Evolutionary conservation across 1,284 basidiomycete genomes (phyloP).

Genomic region (Papiliotrema nemorosa): DNA sequence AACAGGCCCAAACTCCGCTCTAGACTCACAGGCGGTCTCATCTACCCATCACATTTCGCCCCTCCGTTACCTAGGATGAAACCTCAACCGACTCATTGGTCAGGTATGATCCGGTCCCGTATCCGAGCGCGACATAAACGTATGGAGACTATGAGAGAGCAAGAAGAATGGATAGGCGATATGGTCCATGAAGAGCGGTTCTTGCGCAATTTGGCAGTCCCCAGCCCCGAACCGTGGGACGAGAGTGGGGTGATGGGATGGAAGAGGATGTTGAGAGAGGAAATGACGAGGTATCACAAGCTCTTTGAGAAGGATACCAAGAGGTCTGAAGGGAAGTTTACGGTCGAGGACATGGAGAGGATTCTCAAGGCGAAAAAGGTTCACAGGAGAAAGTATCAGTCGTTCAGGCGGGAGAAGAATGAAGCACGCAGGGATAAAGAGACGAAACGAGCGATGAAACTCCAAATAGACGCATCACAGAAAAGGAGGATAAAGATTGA

Average conservation of each 20-base stretch:
- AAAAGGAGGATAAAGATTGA: not conserved
- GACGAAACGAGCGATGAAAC: not conserved
- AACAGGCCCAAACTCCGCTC: slow-evolving; percentile 39
- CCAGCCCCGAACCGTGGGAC: slow-evolving; percentile 10
- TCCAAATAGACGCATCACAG: not conserved
- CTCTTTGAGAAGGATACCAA: not conserved
- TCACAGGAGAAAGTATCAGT: slow-evolving; percentile 5
- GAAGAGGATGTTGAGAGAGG: not conserved
- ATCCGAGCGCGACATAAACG: slow-evolving; percentile 55
- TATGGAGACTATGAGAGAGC: slow-evolving; percentile 36
- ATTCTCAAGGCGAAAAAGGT: slow-evolving; percentile 16
- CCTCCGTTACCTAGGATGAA: slow-evolving; percentile 68
- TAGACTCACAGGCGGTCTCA: slow-evolving; percentile 63
- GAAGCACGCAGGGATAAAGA: not conserved
- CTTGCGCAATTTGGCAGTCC: slow-evolving; percentile 46
- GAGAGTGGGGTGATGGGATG: slow-evolving; percentile 19
- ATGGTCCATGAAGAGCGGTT: slow-evolving; percentile 58
- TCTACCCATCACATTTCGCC: slow-evolving; percentile 62
- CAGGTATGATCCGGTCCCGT: slow-evolving; percentile 65
- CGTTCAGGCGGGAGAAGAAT: not conserved
- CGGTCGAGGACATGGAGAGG: slow-evolving; percentile 1
- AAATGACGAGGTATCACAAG: slow-evolving; percentile 16
- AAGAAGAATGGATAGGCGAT: slow-evolving; percentile 52
- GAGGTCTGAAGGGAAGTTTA: no score
- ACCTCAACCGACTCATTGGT: slow-evolving; percentile 67